Conservation (phyloP, 176 grass and related monocot species). For the Chloris gayana region DNA sequence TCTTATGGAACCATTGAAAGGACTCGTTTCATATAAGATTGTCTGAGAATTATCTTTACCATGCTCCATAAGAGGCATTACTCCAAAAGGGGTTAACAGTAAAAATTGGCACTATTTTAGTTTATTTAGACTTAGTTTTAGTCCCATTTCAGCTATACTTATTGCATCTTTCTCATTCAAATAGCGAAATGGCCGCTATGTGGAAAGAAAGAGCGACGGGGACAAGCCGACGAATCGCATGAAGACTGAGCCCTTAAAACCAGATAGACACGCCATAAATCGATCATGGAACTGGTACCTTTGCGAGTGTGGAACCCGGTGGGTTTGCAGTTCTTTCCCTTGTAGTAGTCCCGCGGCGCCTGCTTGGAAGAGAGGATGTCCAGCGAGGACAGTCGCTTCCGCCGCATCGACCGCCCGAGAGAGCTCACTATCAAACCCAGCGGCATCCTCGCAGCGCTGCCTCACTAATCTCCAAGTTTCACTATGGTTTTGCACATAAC, state of each 20-base stretch:
- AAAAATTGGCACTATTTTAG: neutral
- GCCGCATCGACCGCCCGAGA: slow-evolving; percentile 75
- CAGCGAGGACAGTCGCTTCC: slow-evolving; percentile 77
- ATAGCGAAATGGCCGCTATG: neutral
- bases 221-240: neutral
- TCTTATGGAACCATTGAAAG: neutral
- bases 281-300: slow-evolving; percentile 47
- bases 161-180: neutral
- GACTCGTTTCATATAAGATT: neutral
- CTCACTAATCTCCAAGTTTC: neutral
- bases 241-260: neutral
- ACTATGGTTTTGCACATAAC: neutral
- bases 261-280: neutral
- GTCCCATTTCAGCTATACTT: neutral
- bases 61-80: neutral
- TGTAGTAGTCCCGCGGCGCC: slow-evolving; percentile 91
- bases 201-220: neutral
- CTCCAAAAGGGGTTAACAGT: neutral
- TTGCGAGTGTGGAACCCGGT: slow-evolving; percentile 97
- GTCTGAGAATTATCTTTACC: neutral
- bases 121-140: neutral
- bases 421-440: slow-evolving; percentile 74
- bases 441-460: slow-evolving; percentile 57
- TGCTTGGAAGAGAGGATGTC: slow-evolving; percentile 90
- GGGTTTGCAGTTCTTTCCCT: slow-evolving; percentile 99